Conservation (phyloP, 192 early-diverging fungal species). For the Globomyces pollinis-pini region DNA sequence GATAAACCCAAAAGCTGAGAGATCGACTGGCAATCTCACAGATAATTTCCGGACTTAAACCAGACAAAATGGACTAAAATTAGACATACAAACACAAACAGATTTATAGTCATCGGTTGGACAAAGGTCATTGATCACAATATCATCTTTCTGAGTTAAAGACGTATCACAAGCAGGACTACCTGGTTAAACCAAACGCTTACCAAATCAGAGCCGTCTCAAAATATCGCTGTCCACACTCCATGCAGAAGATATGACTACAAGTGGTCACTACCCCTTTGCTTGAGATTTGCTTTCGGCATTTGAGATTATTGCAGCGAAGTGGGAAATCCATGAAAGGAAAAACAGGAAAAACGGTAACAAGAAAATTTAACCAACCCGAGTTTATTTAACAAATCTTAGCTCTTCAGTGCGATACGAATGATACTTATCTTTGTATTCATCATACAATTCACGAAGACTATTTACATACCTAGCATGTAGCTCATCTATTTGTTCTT, state of each 20-base stretch:
- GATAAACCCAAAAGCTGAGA: slow-evolving; percentile 36
- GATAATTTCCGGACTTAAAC: slow-evolving; percentile 34
- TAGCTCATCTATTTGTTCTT: slow-evolving; percentile 18
- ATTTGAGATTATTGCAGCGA: slow-evolving; percentile 36
- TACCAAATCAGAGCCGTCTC: slow-evolving; percentile 26
- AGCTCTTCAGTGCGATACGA: slow-evolving; percentile 15
- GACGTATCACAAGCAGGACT: slow-evolving; percentile 37
- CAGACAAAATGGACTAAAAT: slow-evolving; percentile 33
- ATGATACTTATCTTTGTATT: slow-evolving; percentile 18
- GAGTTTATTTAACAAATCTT: slow-evolving; percentile 14
- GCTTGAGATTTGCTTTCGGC: slow-evolving; percentile 11
- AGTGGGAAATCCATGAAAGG: slow-evolving; percentile 32
- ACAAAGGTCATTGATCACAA: slow-evolving; percentile 37
- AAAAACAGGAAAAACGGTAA: background rate
- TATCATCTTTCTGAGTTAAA: slow-evolving; percentile 35
- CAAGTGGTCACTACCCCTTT: slow-evolving; percentile 36
- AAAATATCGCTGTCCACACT: slow-evolving; percentile 27
- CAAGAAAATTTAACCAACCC: background rate
- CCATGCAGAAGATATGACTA: slow-evolving; percentile 34
- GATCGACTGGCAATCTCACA: slow-evolving; percentile 33
- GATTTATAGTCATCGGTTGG: slow-evolving; percentile 43
- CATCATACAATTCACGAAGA: slow-evolving; percentile 16
- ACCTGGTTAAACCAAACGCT: background rate
- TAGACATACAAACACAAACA: slow-evolving; percentile 3
- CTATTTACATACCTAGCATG: slow-evolving; percentile 14